These are phyloP conservation scores for Xerocomus brunneocitrinus DNA, from an alignment of 768 basidiomycete species.

Conservation along the genomic window DNA sequence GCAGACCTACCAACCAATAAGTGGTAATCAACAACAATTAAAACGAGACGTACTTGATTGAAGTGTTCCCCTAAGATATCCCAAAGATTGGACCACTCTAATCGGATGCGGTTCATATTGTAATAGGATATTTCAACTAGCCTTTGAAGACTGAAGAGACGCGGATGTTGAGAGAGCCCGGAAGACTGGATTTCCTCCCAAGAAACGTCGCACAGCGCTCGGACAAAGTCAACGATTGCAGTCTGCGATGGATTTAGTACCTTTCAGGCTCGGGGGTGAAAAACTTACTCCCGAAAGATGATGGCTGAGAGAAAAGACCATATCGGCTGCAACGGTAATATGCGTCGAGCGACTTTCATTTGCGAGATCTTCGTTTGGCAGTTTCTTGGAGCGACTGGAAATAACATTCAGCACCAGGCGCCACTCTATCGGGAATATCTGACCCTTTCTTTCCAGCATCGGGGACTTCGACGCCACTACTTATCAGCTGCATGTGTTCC, in stretches of 20 bases:
- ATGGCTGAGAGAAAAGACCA: conserved; percentile 97
- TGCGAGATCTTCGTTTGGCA: conserved; percentile 88
- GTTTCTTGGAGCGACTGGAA: conserved; percentile 45
- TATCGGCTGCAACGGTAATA: conserved; percentile 97
- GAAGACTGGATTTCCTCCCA: conserved; percentile 99
- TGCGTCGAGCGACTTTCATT: conserved; percentile 96
- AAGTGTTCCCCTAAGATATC: conserved; percentile 97
- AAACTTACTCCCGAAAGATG: conserved; percentile 87
- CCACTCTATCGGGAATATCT: conserved; percentile 22
- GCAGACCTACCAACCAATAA: conserved; percentile 64
- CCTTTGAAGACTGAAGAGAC: conserved; percentile 95
- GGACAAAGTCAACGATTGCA: conserved; percentile 97
- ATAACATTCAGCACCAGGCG: conserved; percentile 5
- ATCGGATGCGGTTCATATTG: conserved; percentile 96
- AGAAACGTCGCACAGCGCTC: conserved; percentile 92
- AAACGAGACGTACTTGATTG: conserved; percentile 66
- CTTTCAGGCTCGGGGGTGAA: background rate
- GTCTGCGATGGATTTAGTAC: conserved; percentile 45
- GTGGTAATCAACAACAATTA: background rate
- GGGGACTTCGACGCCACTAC: conserved; percentile 79
- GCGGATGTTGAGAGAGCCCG: conserved; percentile 87
- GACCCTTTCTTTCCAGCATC: conserved; percentile 81
- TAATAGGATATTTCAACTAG: conserved; percentile 99
- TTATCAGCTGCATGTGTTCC: conserved; percentile 97
- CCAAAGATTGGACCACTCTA: conserved; percentile 99